Percentiles rank a stretch among this genome's conserved stretches.
phyloP scores from a whole-genome alignment of 768 basidiomycete species.

The Phanerochaete sordida region DNA sequence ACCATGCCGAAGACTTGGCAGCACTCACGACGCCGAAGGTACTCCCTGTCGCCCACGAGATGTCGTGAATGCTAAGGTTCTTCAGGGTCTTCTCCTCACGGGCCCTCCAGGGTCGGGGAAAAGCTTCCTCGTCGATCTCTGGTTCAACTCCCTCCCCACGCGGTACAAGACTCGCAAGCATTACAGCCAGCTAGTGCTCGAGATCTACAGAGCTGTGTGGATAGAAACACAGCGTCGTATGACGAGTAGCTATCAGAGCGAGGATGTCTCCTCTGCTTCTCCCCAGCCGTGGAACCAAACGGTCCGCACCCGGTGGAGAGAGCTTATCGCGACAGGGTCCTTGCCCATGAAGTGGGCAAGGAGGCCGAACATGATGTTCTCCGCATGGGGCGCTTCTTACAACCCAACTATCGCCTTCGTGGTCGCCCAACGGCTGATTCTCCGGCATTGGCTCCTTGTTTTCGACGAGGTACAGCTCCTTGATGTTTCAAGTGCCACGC shows the following conservation, averaged over 20 bases:
- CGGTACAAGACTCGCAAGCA: slow-evolving; percentile 52
- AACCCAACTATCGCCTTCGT: slow-evolving; percentile 39
- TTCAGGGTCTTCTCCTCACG: slow-evolving; percentile 46
- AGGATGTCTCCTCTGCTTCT: neutral
- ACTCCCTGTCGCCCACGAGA: slow-evolving; percentile 4
- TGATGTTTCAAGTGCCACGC: slow-evolving; percentile 53
- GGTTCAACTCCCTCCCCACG: slow-evolving; percentile 50
- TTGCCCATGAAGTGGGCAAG: slow-evolving; percentile 30
- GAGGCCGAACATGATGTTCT: slow-evolving; percentile 13
- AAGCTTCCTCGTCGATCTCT: slow-evolving; percentile 53
- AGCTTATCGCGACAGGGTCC: slow-evolving; percentile 27
- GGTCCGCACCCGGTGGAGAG: slow-evolving; percentile 20
- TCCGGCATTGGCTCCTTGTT: slow-evolving; percentile 47
- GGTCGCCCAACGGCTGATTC: slow-evolving; percentile 42
- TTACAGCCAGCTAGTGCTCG: slow-evolving; percentile 54
- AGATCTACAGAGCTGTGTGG: slow-evolving; percentile 53
- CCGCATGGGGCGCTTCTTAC: slow-evolving; percentile 13
- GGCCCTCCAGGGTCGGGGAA: slow-evolving; percentile 54
- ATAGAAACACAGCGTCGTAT: slow-evolving; percentile 42
- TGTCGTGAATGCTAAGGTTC: neutral
- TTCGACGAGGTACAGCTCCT: slow-evolving; percentile 63
- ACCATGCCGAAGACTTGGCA: slow-evolving; percentile 50
- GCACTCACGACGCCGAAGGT: slow-evolving; percentile 50
- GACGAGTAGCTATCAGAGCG: slow-evolving; percentile 24
- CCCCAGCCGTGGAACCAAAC: slow-evolving; percentile 21